These are phyloP conservation scores for Talaromyces sp. DNA, from an alignment of 2,329 filamentous ascomycete species.

Conservation along the genomic window DNA sequence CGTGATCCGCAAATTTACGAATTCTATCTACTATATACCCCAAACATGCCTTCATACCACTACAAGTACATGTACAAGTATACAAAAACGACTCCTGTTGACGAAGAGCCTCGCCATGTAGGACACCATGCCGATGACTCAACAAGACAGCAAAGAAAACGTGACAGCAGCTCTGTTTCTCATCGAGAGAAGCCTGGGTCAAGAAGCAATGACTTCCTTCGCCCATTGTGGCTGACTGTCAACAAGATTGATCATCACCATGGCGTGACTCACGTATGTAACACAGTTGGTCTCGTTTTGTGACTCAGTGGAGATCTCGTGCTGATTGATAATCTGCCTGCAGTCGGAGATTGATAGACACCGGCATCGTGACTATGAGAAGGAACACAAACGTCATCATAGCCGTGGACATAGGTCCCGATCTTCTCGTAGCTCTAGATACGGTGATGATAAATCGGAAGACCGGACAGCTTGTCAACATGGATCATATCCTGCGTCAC, in stretches of 20 bases:
- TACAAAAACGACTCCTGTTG: not conserved
- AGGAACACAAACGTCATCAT: not conserved
- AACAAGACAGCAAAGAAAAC: not conserved
- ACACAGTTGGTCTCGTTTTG: too few species aligned
- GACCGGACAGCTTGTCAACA: not conserved
- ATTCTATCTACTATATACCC: not conserved
- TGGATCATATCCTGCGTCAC: not conserved
- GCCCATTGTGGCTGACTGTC: slow-evolving; percentile 10
- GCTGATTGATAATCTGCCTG: not conserved
- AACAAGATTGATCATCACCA: slow-evolving; percentile 4
- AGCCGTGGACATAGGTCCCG: not conserved
- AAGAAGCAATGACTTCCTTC: slow-evolving; percentile 1
- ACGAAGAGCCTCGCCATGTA: not conserved
- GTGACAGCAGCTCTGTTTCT: slow-evolving; percentile 5
- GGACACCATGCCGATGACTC: not conserved
- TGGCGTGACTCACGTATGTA: not conserved
- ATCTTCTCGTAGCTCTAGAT: not conserved
- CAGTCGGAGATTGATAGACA: not conserved
- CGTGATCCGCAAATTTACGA: too few species aligned
- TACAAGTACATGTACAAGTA: slow-evolving; percentile 15
- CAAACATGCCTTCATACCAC: slow-evolving; percentile 13
- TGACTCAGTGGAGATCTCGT: not conserved
- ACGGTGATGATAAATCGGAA: not conserved
- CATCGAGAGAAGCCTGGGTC: not conserved
- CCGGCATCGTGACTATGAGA: not conserved